Evolutionary conservation across 2,329 filamentous ascomycete species (phyloP).

Genomic region (Colletotrichum graminicola): DNA sequence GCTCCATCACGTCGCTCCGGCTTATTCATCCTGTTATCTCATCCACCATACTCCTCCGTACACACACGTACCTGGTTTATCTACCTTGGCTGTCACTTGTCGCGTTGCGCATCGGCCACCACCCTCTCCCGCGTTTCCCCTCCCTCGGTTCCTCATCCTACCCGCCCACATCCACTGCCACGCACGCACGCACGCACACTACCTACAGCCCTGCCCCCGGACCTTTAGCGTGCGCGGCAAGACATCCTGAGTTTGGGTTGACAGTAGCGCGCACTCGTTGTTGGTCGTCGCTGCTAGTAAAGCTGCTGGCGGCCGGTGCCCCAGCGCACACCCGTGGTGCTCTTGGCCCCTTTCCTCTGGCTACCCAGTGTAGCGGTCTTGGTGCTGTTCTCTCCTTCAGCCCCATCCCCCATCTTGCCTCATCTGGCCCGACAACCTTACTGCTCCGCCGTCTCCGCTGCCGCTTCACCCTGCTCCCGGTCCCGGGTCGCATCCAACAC

Average conservation of each 20-base stretch:
- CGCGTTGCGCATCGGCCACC: slow-evolving; percentile 12
- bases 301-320: background rate
- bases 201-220: background rate
- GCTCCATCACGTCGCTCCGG: background rate
- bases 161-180: background rate
- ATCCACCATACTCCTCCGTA: background rate
- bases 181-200: background rate
- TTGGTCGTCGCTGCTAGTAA: background rate
- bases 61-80: no score
- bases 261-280: slow-evolving; percentile 9
- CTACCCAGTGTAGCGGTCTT: background rate
- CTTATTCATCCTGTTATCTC: background rate
- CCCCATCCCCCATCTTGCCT: slow-evolving; percentile 38
- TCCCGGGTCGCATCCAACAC: background rate
- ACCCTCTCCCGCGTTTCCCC: background rate
- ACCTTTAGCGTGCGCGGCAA: slow-evolving; percentile 10
- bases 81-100: slow-evolving; percentile 2
- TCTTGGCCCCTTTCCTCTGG: background rate
- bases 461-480: slow-evolving; percentile 3
- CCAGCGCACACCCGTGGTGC: background rate
- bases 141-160: slow-evolving; percentile 5
- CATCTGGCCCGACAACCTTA: slow-evolving; percentile 25
- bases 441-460: slow-evolving; percentile 6
- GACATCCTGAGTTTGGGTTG: slow-evolving; percentile 17
- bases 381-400: slow-evolving; percentile 37